Percentiles rank a stretch among this genome's conserved stretches.
phyloP scores from a whole-genome alignment of 208 protist genomes.

The Spongospora subterranea region DNA sequence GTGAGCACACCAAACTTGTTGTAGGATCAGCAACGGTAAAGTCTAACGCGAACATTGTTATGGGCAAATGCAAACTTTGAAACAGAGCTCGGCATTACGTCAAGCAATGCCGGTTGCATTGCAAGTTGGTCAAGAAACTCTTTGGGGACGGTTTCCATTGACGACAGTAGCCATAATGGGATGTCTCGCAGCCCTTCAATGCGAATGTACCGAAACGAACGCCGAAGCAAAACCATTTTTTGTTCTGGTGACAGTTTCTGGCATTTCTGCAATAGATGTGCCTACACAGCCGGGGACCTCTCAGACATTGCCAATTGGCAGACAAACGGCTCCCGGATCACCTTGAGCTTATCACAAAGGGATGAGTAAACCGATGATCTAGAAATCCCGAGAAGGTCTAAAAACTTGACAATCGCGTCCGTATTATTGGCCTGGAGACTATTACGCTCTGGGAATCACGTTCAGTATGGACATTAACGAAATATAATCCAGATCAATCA shows the following conservation, averaged over 20 bases:
- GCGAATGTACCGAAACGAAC: slow-evolving; percentile 33
- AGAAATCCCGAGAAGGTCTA: slow-evolving; percentile 11
- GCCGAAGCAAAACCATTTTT: background rate
- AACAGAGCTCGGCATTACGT: background rate
- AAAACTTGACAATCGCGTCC: slow-evolving; percentile 17
- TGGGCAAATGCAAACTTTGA: background rate
- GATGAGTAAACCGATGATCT: background rate
- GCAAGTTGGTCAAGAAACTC: background rate
- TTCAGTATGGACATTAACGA: background rate
- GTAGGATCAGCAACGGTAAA: background rate
- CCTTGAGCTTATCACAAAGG: background rate
- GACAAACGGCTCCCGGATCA: background rate
- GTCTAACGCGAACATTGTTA: background rate
- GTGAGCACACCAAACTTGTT: slow-evolving; percentile 18
- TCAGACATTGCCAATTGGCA: background rate
- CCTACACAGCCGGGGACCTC: background rate
- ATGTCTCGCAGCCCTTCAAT: background rate
- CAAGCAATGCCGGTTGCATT: background rate
- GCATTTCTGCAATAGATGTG: background rate
- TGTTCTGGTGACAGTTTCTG: background rate
- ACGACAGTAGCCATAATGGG: background rate
- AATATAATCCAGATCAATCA: background rate
- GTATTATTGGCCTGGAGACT: background rate
- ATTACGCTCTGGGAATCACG: slow-evolving; percentile 19
- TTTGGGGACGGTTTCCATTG: background rate